These are phyloP conservation scores for Pulveroboletus sp. DNA, from an alignment of 768 basidiomycete genomes.

Conservation along the genomic window DNA sequence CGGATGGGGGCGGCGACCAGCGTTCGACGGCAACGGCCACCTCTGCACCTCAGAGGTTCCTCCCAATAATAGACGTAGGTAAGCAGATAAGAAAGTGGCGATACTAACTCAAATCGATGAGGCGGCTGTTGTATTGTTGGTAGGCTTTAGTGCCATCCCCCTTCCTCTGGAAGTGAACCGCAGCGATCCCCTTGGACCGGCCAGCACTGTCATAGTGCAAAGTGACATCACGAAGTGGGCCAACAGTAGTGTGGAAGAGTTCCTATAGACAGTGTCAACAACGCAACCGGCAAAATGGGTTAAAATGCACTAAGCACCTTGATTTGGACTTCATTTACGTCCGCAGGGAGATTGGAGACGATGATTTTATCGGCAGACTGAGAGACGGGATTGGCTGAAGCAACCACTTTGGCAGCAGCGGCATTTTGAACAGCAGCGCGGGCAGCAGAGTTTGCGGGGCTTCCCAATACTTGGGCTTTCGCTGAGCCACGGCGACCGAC, in stretches of 20 bases:
- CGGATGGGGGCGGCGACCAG: slow-evolving; percentile 21
- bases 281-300: neutral
- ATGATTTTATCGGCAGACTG: slow-evolving; percentile 82
- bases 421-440: slow-evolving; percentile 52
- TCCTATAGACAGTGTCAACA: slow-evolving; percentile 55
- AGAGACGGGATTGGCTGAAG: slow-evolving; percentile 37
- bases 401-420: slow-evolving; percentile 40
- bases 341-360: slow-evolving; percentile 88
- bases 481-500: slow-evolving; percentile 44
- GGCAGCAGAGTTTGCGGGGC: slow-evolving; percentile 44
- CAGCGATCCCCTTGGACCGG: slow-evolving; percentile 87
- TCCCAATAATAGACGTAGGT: slow-evolving; percentile 27
- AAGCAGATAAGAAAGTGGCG: slow-evolving; percentile 45
- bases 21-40: slow-evolving; percentile 20
- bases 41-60: slow-evolving; percentile 15
- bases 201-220: slow-evolving; percentile 84
- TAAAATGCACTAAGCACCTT: slow-evolving; percentile 55
- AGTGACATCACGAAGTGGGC: slow-evolving; percentile 78
- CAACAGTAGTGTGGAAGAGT: slow-evolving; percentile 87
- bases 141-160: slow-evolving; percentile 93
- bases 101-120: slow-evolving; percentile 99
- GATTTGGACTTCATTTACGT: slow-evolving; percentile 92
- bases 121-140: slow-evolving; percentile 93
- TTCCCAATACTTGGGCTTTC: slow-evolving; percentile 64
- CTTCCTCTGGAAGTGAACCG: slow-evolving; percentile 79